phyloP scores from a whole-genome alignment of 1,139 yeast genomes.

The Hyphopichia burtonii region DNA sequence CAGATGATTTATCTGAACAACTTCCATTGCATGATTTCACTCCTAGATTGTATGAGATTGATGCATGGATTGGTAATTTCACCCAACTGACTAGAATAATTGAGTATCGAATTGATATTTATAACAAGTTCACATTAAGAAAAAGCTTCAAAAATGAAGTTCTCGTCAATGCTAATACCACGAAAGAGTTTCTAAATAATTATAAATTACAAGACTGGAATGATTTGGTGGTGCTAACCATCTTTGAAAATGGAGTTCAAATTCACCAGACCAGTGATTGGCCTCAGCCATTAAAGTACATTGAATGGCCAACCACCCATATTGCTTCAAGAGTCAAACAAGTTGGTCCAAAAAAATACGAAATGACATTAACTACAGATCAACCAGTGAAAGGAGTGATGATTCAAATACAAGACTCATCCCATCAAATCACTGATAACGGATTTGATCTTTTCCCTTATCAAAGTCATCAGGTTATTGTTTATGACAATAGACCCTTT shows the following conservation, averaged over 20 bases:
- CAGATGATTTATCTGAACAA: slow-evolving; percentile 1
- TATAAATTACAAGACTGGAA: background rate
- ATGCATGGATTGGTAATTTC: slow-evolving; percentile 43
- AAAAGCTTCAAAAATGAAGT: background rate
- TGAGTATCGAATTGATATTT: background rate
- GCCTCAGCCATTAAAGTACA: slow-evolving; percentile 56
- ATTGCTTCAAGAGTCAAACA: slow-evolving; percentile 6
- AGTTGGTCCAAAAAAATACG: slow-evolving; percentile 9
- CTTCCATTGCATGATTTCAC: slow-evolving; percentile 19
- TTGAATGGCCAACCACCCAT: slow-evolving; percentile 22
- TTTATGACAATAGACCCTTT: background rate
- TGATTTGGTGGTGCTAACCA: slow-evolving; percentile 18
- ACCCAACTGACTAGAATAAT: background rate
- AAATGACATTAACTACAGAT: slow-evolving; percentile 20
- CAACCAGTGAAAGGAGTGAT: slow-evolving; percentile 44
- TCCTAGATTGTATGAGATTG: slow-evolving; percentile 23
- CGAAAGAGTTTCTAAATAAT: slow-evolving; percentile 25
- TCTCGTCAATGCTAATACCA: slow-evolving; percentile 21
- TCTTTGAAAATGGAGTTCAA: slow-evolving; percentile 9
- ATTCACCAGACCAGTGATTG: slow-evolving; percentile 36
- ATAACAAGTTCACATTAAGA: background rate
- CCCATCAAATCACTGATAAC: slow-evolving; percentile 30
- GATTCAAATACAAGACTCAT: slow-evolving; percentile 15
- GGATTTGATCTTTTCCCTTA: slow-evolving; percentile 45
- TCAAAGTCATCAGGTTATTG: background rate